These are phyloP conservation scores for Gamsiella multidivaricata DNA, from an alignment of 192 early-diverging fungal species.

Conservation along the genomic window DNA sequence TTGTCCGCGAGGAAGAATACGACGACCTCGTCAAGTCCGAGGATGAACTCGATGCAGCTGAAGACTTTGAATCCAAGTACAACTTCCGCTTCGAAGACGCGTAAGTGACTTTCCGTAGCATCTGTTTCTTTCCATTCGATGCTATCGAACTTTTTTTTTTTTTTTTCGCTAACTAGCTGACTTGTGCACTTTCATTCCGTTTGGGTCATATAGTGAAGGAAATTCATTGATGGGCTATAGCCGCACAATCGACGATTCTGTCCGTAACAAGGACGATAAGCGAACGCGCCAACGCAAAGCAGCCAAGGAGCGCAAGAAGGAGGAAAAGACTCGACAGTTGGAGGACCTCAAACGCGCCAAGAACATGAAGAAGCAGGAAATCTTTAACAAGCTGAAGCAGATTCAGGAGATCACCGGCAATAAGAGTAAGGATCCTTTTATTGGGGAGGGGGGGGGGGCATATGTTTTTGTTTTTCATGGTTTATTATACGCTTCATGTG, in stretches of 20 bases:
- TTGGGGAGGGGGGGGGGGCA: not conserved
- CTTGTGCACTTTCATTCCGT: not conserved
- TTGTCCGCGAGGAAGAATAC: slow-evolving; percentile 72
- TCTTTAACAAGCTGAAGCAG: slow-evolving; percentile 81
- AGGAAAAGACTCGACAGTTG: slow-evolving; percentile 73
- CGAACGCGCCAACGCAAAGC: slow-evolving; percentile 81
- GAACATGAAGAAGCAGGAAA: slow-evolving; percentile 91
- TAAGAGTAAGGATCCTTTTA: slow-evolving; percentile 47
- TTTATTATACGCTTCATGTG: not conserved
- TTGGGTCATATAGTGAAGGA: slow-evolving; percentile 57
- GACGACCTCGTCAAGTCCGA: slow-evolving; percentile 74
- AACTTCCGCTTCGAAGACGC: slow-evolving; percentile 96
- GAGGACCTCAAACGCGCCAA: slow-evolving; percentile 93
- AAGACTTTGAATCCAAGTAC: slow-evolving; percentile 90
- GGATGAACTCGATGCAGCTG: slow-evolving; percentile 80
- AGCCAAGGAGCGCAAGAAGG: slow-evolving; percentile 77
- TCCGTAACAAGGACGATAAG: slow-evolving; percentile 85
- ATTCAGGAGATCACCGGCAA: slow-evolving; percentile 90
- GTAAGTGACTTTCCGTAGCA: slow-evolving; percentile 37
- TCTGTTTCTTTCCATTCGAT: slow-evolving; percentile 11
- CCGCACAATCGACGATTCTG: slow-evolving; percentile 82
- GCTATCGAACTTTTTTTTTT: not conserved
- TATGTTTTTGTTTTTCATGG: not conserved
- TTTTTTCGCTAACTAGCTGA: slow-evolving; percentile 1
- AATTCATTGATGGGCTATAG: slow-evolving; percentile 79